Percentiles rank a stretch among this genome's conserved stretches.
Conservation (phyloP, 1,284 basidiomycete species). For the Heterobasidion irregulare region DNA sequence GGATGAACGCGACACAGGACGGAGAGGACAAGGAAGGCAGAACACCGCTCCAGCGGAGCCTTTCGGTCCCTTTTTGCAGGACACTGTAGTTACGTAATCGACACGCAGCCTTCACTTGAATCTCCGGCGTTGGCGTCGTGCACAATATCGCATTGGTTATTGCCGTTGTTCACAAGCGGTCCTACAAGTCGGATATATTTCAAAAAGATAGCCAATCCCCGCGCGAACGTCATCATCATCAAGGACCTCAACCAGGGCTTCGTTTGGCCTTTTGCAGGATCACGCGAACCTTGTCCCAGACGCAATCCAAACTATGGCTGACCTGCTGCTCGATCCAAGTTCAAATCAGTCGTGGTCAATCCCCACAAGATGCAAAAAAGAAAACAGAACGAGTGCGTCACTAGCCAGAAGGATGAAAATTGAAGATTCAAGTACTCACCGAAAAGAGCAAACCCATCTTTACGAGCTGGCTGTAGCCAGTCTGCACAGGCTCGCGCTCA, state of each 20-base stretch:
- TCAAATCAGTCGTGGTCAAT: not conserved
- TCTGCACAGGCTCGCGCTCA: not conserved
- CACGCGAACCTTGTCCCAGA: constrained; percentile 1
- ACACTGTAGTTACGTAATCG: not conserved
- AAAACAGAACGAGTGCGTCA: not conserved
- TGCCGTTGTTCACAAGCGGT: too few relatives aligned
- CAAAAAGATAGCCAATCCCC: too few relatives aligned
- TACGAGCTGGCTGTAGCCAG: constrained; percentile 1
- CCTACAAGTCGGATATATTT: too few relatives aligned
- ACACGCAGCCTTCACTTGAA: too few relatives aligned
- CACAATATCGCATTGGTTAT: too few relatives aligned
- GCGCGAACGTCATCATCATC: too few relatives aligned
- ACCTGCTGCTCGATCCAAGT: not conserved
- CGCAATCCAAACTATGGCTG: not conserved
- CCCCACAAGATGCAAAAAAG: too few relatives aligned
- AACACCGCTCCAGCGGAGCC: not conserved
- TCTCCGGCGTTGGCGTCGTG: too few relatives aligned
- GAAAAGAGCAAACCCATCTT: constrained; percentile 1
- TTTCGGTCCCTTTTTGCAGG: not conserved
- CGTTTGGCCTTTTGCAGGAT: not conserved
- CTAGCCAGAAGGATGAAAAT: not conserved
- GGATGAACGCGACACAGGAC: not conserved
- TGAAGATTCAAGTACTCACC: not conserved
- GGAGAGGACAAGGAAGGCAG: not conserved
- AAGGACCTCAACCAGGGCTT: too few relatives aligned